Base-by-base conservation (phyloP, 257 asterid species). In the Nicotiana tabacum region DNA sequence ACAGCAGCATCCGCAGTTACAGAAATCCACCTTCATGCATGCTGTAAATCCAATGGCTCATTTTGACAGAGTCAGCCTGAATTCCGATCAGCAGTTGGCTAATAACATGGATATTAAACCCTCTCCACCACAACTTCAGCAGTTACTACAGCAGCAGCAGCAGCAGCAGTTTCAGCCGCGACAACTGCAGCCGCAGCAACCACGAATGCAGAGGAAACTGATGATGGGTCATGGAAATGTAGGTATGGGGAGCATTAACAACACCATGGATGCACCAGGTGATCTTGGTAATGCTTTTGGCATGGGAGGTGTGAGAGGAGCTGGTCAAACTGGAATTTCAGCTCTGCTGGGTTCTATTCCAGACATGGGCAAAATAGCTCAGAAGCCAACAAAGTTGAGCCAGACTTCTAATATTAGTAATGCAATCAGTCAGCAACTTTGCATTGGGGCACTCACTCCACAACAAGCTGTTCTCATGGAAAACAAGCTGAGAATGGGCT, bases 201-300 rank as follows among this genome's bases (percentile, higher is more conserved):
- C 21, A 21, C 21, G 21, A 21, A 21, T 21, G 21, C 21, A 21
- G 91, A 93, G 97, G 85, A 96, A 91, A 81, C 90, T 92, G 91
- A 90, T 96, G 92, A 80, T 88, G 61, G 87, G 96, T 58, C 87
- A 91, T 58, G 97, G 97, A 83, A 87, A 80, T 57, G 94, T 91
- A 39, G 92, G 95, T 83, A 90, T 91, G 91, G 93, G 96, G 46
- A 92, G 86, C 87, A 88, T 92, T 77, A 88, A 91, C 76, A 96
- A 90, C 83, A 91, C 85, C 82, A 90, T 93, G 89, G 92, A 89
- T 43, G 98, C 96, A 70, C 92, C 92, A 51, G 99, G 98, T 57
- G 91, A 91, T 29, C 82, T 93, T 82, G 87, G 93, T 72, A 90
- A 84, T 83, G 93, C 89, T 82, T 89, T 92, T 96, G 97, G 95